Conservation (phyloP, 352 stramenopile species). For the Aphanomyces stellatus region DNA sequence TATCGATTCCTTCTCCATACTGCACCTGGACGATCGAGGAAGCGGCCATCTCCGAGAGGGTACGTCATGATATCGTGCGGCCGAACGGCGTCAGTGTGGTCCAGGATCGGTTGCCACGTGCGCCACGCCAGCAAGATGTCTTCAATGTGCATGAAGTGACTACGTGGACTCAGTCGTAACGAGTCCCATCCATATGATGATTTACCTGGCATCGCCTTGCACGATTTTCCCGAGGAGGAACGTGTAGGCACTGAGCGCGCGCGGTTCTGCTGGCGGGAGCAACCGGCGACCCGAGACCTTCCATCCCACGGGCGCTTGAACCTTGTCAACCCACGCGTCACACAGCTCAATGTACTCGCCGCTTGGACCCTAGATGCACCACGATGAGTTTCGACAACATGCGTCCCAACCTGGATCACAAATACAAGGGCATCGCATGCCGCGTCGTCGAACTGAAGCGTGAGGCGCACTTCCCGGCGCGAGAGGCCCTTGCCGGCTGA, state of each 20-base stretch:
- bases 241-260: background rate
- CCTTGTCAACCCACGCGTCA: background rate
- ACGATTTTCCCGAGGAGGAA: conserved; percentile 10
- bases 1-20: too few relatives aligned
- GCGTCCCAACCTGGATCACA: conserved; percentile 8
- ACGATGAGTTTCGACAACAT: background rate
- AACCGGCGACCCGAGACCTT: background rate
- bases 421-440: background rate
- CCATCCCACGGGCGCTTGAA: background rate
- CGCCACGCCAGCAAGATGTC: conserved; percentile 54
- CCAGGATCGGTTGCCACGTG: conserved; percentile 52
- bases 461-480: background rate
- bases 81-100: conserved; percentile 24
- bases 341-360: conserved; percentile 12
- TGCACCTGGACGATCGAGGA: background rate
- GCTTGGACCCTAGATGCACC: background rate
- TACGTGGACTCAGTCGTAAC: background rate
- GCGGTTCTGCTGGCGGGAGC: background rate
- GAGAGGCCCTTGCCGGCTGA: conserved; percentile 2
- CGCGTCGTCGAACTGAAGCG: background rate
- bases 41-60: background rate
- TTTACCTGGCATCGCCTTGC: background rate
- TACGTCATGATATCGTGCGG: background rate
- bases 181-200: too few relatives aligned
- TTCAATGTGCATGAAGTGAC: conserved; percentile 41